Percentiles rank a stretch among this genome's conserved stretches.
These are phyloP conservation scores for Backusella westeae DNA, from an alignment of 192 early-diverging fungal species.

Conservation along the genomic window DNA sequence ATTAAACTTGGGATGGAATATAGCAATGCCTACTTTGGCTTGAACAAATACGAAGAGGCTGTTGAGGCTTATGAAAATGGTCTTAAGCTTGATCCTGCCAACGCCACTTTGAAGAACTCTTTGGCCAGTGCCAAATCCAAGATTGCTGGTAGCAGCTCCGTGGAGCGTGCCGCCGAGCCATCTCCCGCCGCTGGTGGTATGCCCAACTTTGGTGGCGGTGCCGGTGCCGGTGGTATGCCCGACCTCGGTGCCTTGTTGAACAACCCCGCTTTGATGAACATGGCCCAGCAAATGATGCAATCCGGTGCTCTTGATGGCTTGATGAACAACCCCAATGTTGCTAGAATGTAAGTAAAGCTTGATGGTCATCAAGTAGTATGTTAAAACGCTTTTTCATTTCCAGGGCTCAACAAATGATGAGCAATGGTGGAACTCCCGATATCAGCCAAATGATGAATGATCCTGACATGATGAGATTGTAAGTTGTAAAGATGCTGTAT, in stretches of 20 bases:
- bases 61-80: constrained; percentile 90
- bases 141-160: constrained; percentile 33
- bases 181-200: constrained; percentile 37
- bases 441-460: constrained; percentile 67
- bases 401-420: constrained; percentile 81
- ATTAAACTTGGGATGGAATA: neutral
- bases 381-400: neutral
- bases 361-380: neutral
- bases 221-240: constrained; percentile 55
- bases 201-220: constrained; percentile 33
- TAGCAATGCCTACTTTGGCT: constrained; percentile 87
- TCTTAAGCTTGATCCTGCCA: constrained; percentile 78
- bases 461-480: constrained; percentile 61
- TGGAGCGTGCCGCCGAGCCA: constrained; percentile 30
- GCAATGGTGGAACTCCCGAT: constrained; percentile 54
- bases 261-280: constrained; percentile 94
- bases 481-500: neutral
- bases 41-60: constrained; percentile 81
- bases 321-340: constrained; percentile 89
- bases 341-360: constrained; percentile 64
- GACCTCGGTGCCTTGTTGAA: constrained; percentile 78
- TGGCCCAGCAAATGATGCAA: constrained; percentile 92
- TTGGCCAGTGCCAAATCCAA: constrained; percentile 68
- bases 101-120: constrained; percentile 76
- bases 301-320: constrained; percentile 78